phyloP scores from a whole-genome alignment of 1,139 yeast genomes.

The Kodamaea suecica region DNA sequence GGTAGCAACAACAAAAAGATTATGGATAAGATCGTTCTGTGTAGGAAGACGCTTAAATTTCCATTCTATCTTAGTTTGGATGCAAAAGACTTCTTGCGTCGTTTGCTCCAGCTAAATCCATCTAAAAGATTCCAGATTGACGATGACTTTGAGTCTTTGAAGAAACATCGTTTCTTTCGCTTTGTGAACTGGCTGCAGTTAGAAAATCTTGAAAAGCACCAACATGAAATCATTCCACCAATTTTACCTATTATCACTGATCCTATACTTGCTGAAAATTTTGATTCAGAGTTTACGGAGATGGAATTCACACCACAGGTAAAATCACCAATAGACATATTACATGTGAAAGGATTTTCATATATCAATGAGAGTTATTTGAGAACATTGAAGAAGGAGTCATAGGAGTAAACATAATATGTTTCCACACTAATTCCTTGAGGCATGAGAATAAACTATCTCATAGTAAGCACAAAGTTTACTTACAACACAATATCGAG shows the following conservation, averaged over 20 bases:
- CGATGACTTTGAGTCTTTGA: conserved; percentile 48
- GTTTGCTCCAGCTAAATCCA: conserved; percentile 73
- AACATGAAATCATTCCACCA: conserved; percentile 56
- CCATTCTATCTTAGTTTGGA: conserved; percentile 83
- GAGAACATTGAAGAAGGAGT: conserved; percentile 6
- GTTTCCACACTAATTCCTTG: too few species aligned
- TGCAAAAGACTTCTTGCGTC: conserved; percentile 76
- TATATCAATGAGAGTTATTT: conserved; percentile 42
- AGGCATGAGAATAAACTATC: too few species aligned
- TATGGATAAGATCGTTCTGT: conserved; percentile 66
- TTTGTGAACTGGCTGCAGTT: conserved; percentile 73
- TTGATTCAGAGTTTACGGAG: conserved; percentile 84
- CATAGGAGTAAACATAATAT: too few species aligned
- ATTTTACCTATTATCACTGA: conserved; percentile 83
- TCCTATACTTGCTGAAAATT: conserved; percentile 86
- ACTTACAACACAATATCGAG: too few species aligned
- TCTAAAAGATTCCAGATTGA: conserved; percentile 71
- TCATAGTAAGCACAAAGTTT: too few species aligned
- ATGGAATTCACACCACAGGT: conserved; percentile 52
- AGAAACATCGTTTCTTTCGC: conserved; percentile 77
- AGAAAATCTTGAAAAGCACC: conserved; percentile 30
- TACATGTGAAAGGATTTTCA: conserved; percentile 44
- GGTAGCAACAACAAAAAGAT: conserved; percentile 84
- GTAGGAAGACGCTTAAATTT: conserved; percentile 65
- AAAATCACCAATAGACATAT: conserved; percentile 23